Evolutionary conservation across 148 eudicot genomes (phyloP).

Genomic region (Camellia japonica): DNA sequence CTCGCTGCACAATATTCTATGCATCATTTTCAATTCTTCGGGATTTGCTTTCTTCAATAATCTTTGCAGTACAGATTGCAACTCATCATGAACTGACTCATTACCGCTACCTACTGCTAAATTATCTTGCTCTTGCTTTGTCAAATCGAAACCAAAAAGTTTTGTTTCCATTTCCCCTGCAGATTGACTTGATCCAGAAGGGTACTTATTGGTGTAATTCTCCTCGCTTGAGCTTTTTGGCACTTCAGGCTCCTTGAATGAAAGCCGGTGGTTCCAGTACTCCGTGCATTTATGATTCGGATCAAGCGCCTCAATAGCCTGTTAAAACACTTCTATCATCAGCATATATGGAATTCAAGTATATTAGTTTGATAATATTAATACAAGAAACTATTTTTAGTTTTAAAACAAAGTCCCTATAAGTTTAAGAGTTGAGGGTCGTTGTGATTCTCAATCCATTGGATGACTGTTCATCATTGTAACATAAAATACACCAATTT

Average conservation of each 20-base stretch:
- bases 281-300: slow-evolving; percentile 36
- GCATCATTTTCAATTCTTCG: slow-evolving; percentile 38
- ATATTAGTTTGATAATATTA: no score
- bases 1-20: slow-evolving; percentile 31
- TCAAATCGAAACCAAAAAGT: slow-evolving; percentile 12
- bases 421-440: not conserved
- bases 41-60: slow-evolving; percentile 35
- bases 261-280: slow-evolving; percentile 45
- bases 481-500: not conserved
- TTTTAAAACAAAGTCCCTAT: not conserved
- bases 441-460: not conserved
- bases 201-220: not conserved
- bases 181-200: slow-evolving; percentile 12
- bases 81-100: slow-evolving; percentile 19
- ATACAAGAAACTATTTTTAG: not conserved
- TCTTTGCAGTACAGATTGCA: slow-evolving; percentile 16
- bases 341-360: not conserved
- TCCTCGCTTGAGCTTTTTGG: not conserved
- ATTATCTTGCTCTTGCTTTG: not conserved
- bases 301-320: slow-evolving; percentile 61
- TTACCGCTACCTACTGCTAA: slow-evolving; percentile 1
- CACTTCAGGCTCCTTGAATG: slow-evolving; percentile 10
- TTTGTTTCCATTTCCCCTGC: slow-evolving; percentile 1
- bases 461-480: not conserved
- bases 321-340: slow-evolving; percentile 4